Evolutionary conservation across 257 asterid genomes (phyloP).

Genomic region (Solanum appendiculatum): DNA sequence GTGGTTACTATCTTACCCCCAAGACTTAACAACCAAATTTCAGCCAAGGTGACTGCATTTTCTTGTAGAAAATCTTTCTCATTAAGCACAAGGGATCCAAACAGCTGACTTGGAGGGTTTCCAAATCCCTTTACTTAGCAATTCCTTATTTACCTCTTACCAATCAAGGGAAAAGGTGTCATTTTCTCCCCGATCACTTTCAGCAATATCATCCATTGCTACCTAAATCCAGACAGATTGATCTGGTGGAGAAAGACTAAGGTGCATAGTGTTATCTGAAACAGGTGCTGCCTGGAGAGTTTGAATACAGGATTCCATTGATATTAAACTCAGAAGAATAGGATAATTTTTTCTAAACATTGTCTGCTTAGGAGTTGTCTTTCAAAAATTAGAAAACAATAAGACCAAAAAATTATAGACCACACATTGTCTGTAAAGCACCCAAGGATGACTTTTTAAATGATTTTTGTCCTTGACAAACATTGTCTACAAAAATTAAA

Average conservation of each 20-base stretch:
- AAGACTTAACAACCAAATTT: neutral
- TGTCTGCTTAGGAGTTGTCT: neutral
- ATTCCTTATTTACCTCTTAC: neutral
- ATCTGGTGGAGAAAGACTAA: neutral
- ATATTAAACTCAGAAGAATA: neutral
- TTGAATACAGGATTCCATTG: neutral
- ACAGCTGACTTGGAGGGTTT: neutral
- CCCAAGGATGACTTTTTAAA: neutral
- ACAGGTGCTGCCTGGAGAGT: neutral
- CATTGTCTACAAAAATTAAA: neutral
- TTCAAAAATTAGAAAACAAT: neutral
- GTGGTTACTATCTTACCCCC: neutral
- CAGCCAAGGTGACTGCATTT: neutral
- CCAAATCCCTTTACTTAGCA: neutral
- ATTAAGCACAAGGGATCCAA: neutral
- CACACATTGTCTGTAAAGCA: neutral
- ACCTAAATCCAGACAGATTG: neutral
- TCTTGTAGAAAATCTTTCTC: neutral
- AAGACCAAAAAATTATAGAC: neutral
- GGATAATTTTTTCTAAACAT: neutral
- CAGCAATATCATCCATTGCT: neutral
- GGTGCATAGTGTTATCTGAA: neutral
- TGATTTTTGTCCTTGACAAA: neutral
- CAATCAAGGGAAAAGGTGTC: neutral
- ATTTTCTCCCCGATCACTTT: neutral